Base-by-base conservation (phyloP, 768 basidiomycete genomes). In the Hydnomerulius pinastri region DNA sequence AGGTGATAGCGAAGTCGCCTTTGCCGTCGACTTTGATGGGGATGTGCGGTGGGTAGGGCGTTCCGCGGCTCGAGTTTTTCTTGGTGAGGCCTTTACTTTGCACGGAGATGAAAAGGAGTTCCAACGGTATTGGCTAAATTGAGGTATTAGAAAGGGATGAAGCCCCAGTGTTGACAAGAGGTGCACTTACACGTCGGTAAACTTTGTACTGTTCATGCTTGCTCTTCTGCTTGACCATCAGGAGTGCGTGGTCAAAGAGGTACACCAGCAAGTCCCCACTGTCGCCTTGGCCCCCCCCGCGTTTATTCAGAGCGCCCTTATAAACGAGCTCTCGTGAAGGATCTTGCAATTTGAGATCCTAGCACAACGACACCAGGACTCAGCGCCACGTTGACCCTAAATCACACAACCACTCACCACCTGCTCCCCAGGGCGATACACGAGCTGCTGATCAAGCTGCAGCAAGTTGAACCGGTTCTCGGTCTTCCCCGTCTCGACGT, bases 381-480 rank as follows among this genome's bases (percentile, higher is more conserved):
- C 15, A 38, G 48, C 30, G 11, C 30, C 13, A 46, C 8, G 23
- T 35, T 36, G 1, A 32, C 48, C n/a, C 24, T 38, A 25, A 30
- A 32, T 32, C 15, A 47, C 45, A 39, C 21, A 50, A 23, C 45
- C 23, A 76, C 89, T 64, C 55, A 94, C 92, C 67, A 95, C 90
- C 69, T 87, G 79, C 64, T 98, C 96, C 42, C 91, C 92, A 6
- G 86, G 91, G 51, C 88, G 82, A 71, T 94, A 98, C 30, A 88
- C 74, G 33, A 99, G 73, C 71, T 98, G 94, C 63, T 89, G 86
- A 60, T 97, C 92, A 30, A 99, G 77, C 70, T 99, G 96, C 45
- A 92, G 74, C 46, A 99, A 76, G 67, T 97, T 97, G 75, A 98
- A 98, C 51, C 94, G 77, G 64, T 98, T 98, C 73, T 98, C 97